These are phyloP conservation scores for Microbotryum intermedium DNA, from an alignment of 1,284 basidiomycete species.

Conservation along the genomic window DNA sequence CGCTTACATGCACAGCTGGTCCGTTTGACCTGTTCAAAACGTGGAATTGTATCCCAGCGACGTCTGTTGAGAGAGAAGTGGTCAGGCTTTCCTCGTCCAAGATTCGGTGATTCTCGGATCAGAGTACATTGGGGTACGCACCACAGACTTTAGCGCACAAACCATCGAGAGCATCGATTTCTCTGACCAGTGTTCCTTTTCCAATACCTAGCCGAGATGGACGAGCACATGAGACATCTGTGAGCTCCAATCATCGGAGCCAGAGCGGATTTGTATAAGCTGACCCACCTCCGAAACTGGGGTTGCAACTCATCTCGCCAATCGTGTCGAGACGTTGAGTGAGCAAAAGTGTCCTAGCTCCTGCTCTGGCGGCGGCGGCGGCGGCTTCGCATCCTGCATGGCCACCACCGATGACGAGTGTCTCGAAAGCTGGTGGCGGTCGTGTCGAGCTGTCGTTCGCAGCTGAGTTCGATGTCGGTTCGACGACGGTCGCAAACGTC, in stretches of 20 bases:
- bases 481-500: too few species aligned
- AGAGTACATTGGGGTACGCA: conserved; percentile 6
- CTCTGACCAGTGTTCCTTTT: conserved; percentile 77
- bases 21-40: conserved; percentile 78
- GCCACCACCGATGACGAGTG: conserved; percentile 72
- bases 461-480: too few species aligned
- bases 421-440: conserved; percentile 6
- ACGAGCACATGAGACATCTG: too few species aligned
- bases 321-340: conserved; percentile 72
- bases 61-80: conserved; percentile 47
- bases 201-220: conserved; percentile 51
- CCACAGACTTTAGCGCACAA: conserved; percentile 31
- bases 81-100: not conserved
- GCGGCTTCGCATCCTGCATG: conserved; percentile 89
- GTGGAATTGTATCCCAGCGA: conserved; percentile 77
- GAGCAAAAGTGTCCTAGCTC: conserved; percentile 67
- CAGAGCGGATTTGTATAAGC: conserved; percentile 37
- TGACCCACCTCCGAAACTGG: conserved; percentile 52
- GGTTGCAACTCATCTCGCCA: conserved; percentile 84
- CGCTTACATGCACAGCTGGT: conserved; percentile 70
- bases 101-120: not conserved
- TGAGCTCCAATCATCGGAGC: not conserved
- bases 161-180: conserved; percentile 64
- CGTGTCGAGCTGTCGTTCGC: too few species aligned
- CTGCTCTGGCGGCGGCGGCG: conserved; percentile 68